Conservation (phyloP, 495 filamentous ascomycete species). For the Pseudomonodictys pantanalensis region DNA sequence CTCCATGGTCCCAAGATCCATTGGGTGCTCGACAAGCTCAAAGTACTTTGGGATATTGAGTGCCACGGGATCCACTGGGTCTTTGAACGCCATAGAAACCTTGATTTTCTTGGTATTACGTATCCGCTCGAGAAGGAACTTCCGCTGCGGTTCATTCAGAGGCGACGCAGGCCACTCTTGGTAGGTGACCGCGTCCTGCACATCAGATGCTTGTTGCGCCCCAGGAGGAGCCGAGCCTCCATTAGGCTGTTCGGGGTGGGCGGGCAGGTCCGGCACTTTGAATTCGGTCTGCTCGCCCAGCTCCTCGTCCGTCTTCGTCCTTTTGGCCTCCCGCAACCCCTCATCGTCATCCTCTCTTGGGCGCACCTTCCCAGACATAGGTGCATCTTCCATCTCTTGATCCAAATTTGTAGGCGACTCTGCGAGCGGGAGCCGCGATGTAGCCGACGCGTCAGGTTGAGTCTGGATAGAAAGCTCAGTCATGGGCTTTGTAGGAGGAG, state of each 20-base stretch:
- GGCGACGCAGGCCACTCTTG: slow-evolving; percentile 31
- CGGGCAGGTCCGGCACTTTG: slow-evolving; percentile 35
- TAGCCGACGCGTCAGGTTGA: not conserved
- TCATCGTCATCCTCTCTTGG: slow-evolving; percentile 25
- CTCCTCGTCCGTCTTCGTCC: slow-evolving; percentile 33
- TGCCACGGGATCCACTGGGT: slow-evolving; percentile 68
- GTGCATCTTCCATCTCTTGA: slow-evolving; percentile 32
- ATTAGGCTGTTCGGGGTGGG: slow-evolving; percentile 15
- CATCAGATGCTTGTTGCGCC: slow-evolving; percentile 14
- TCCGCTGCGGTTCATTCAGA: slow-evolving; percentile 58
- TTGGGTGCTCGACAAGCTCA: slow-evolving; percentile 67
- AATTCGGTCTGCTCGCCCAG: slow-evolving; percentile 17
- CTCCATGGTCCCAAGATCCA: slow-evolving; percentile 83
- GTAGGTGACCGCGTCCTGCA: slow-evolving; percentile 21
- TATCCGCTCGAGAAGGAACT: slow-evolving; percentile 54
- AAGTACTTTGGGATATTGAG: slow-evolving; percentile 70
- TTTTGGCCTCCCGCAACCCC: slow-evolving; percentile 28
- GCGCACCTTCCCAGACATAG: slow-evolving; percentile 25
- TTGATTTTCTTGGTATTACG: slow-evolving; percentile 78
- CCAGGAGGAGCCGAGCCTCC: not conserved
- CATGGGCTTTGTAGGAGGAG: slow-evolving; percentile 18
- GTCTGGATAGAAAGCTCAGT: slow-evolving; percentile 19
- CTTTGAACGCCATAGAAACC: slow-evolving; percentile 65
- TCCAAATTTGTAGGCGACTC: slow-evolving; percentile 20
- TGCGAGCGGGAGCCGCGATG: slow-evolving; percentile 3